Evolutionary conservation across 345 rosid species (phyloP).

Genomic region (Heritiera littoralis): DNA sequence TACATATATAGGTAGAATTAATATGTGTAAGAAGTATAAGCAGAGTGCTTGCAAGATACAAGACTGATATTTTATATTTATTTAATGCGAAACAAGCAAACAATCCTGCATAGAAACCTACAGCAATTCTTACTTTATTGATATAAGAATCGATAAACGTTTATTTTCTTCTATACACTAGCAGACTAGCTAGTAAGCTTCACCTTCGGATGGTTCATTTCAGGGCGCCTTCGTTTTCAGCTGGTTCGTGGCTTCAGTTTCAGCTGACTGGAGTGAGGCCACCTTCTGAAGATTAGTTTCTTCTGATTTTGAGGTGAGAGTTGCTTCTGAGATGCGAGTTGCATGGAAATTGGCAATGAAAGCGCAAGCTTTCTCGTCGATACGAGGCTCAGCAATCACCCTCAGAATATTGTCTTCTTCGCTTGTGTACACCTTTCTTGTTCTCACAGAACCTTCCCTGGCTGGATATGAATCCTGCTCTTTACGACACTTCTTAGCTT

Average conservation of each 20-base stretch:
- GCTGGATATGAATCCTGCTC: background rate
- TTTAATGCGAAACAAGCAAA: background rate
- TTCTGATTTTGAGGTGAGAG: no score
- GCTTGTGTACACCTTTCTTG: conserved; percentile 45
- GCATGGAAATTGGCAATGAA: no score
- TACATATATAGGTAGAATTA: background rate
- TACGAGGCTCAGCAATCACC: no score
- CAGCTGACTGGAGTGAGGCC: background rate
- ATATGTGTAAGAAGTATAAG: background rate
- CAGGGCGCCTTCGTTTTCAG: background rate
- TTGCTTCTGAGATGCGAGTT: no score
- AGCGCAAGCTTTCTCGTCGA: no score
- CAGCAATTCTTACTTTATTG: background rate
- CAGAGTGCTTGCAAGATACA: background rate
- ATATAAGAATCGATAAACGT: background rate
- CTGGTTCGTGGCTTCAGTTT: no score
- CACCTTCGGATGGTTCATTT: background rate
- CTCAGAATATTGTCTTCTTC: conserved; percentile 38
- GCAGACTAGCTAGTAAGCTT: no score
- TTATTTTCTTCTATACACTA: background rate
- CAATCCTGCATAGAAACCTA: background rate
- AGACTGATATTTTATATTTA: background rate
- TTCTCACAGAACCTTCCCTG: conserved; percentile 28
- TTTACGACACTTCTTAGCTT: conserved; percentile 3
- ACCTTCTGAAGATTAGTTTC: no score